A percentile compares a stretch with the other conserved stretches of the same genome.
These are phyloP conservation scores for Cryphonectria carpinicola DNA, from an alignment of 2,329 filamentous ascomycete species.

Conservation along the genomic window DNA sequence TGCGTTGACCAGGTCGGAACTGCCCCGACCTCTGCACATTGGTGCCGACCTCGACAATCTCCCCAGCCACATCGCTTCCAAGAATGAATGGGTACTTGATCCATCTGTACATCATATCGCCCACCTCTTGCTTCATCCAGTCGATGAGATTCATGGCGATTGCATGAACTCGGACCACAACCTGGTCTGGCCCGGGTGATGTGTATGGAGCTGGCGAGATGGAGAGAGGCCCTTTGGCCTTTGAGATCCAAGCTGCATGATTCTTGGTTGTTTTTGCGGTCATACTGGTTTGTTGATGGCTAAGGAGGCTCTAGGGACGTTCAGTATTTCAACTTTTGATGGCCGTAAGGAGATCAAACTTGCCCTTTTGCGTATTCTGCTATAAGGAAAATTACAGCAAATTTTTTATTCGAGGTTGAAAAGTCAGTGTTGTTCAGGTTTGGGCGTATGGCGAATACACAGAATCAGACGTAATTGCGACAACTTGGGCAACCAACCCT, in stretches of 20 bases:
- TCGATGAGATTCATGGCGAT: constrained; percentile 40
- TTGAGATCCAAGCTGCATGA: constrained; percentile 1
- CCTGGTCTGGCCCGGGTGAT: constrained; percentile 22
- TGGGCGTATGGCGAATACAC: neutral
- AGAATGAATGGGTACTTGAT: constrained; percentile 40
- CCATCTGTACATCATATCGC: constrained; percentile 34
- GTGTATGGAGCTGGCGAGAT: constrained; percentile 10
- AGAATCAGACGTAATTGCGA: neutral
- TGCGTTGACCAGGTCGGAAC: constrained; percentile 41
- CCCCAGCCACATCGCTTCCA: constrained; percentile 42
- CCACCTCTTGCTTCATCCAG: constrained; percentile 36
- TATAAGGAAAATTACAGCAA: neutral
- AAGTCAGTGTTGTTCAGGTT: neutral
- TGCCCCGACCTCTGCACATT: constrained; percentile 24
- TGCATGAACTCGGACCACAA: constrained; percentile 34
- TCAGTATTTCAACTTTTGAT: neutral
- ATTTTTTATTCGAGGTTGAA: neutral
- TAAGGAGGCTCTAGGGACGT: neutral
- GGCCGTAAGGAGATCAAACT: neutral
- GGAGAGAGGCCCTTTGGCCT: constrained; percentile 13
- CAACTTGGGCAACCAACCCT: neutral
- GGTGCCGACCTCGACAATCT: constrained; percentile 38
- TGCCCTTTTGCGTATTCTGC: neutral
- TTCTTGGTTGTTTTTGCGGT: neutral
- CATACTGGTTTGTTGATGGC: neutral